Conservation (phyloP, 2,329 filamentous ascomycete genomes). For the Penicillium glabrum region DNA sequence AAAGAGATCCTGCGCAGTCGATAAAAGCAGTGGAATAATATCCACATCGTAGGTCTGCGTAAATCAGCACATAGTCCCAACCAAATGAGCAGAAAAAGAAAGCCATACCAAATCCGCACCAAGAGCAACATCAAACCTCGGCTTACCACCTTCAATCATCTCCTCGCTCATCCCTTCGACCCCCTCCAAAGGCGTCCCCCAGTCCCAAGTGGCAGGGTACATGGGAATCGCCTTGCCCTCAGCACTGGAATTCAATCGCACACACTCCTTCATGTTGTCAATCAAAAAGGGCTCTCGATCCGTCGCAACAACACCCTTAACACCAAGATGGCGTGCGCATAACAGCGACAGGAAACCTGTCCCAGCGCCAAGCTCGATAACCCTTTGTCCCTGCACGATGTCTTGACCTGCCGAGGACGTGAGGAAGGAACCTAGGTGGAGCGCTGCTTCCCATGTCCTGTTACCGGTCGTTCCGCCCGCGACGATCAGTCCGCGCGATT, state of each 20-base stretch:
- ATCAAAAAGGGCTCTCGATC: constrained; percentile 57
- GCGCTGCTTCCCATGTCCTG: constrained; percentile 68
- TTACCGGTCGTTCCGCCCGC: constrained; percentile 65
- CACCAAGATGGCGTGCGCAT: constrained; percentile 59
- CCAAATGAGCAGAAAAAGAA: not conserved
- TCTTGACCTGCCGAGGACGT: constrained; percentile 44
- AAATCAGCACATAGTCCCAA: not conserved
- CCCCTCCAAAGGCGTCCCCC: constrained; percentile 34
- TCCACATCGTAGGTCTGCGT: constrained; percentile 61
- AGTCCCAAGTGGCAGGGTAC: constrained; percentile 42
- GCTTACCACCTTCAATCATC: not conserved
- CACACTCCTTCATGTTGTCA: constrained; percentile 39
- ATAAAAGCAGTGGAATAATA: constrained; percentile 57
- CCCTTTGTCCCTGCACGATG: constrained; percentile 52
- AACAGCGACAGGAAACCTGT: constrained; percentile 67
- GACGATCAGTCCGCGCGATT: constrained; percentile 55
- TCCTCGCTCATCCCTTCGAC: constrained; percentile 1
- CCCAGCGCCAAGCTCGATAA: constrained; percentile 67
- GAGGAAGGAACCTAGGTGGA: constrained; percentile 64
- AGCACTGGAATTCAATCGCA: constrained; percentile 32
- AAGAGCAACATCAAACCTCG: constrained; percentile 40
- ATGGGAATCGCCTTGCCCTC: constrained; percentile 13
- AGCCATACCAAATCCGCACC: constrained; percentile 43
- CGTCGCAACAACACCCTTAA: constrained; percentile 57
- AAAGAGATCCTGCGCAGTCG: constrained; percentile 58